Conservation (phyloP, 148 eudicot genomes). For the Beta vulgaris region DNA sequence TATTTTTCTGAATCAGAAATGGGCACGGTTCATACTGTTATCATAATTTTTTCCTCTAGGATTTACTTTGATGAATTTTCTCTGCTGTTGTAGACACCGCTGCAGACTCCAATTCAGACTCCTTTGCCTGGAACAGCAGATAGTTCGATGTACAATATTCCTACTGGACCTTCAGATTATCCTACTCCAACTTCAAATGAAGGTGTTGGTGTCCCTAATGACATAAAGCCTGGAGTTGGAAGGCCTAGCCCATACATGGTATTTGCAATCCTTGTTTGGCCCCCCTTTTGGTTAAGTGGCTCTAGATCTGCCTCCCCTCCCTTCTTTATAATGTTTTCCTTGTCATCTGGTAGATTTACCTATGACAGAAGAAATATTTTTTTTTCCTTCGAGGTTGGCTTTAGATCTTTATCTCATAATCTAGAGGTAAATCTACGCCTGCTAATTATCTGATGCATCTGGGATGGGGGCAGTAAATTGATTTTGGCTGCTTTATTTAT, state of each 20-base stretch:
- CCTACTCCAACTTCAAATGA: conserved; percentile 47
- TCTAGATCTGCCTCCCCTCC: no score
- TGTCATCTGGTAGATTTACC: no score
- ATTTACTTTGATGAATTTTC: neutral
- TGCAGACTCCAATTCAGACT: conserved; percentile 83
- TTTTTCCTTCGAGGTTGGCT: neutral
- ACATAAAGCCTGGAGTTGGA: conserved; percentile 56
- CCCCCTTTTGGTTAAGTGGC: neutral
- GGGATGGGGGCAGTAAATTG: neutral
- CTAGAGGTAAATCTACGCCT: no score
- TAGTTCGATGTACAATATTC: conserved; percentile 70
- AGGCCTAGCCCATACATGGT: conserved; percentile 88
- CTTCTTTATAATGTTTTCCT: no score
- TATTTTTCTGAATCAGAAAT: neutral
- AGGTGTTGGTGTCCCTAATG: conserved; percentile 38
- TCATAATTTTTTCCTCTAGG: neutral
- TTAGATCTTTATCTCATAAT: neutral
- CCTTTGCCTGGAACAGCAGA: conserved; percentile 82
- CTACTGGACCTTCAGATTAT: conserved; percentile 74
- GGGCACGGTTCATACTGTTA: neutral
- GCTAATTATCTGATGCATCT: neutral
- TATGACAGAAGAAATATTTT: no score
- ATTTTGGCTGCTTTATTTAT: neutral
- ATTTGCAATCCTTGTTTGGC: conserved; percentile 16
- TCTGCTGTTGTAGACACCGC: conserved; percentile 50